A percentile compares a stretch with the other conserved stretches of the same genome.
Conservation (phyloP, 1,139 yeast genomes). For the Pichia sp. region DNA sequence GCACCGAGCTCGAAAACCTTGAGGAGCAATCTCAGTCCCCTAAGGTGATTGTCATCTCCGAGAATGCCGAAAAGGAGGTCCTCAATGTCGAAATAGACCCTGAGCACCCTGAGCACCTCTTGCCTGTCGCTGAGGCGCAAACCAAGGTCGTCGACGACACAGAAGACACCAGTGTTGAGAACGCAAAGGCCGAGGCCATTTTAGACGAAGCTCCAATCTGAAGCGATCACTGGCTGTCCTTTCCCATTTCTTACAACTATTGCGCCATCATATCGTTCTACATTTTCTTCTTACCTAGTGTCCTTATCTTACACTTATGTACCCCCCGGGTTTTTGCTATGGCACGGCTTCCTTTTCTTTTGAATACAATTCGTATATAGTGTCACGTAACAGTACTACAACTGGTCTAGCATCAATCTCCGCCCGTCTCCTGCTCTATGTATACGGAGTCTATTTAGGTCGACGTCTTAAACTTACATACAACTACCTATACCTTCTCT, state of each 20-base stretch:
- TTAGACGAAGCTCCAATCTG: conserved; percentile 10
- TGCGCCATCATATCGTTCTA: background rate
- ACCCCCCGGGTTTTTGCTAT: background rate
- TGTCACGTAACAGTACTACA: background rate
- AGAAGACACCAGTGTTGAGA: conserved; percentile 4
- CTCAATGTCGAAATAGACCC: conserved; percentile 10
- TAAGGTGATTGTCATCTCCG: conserved; percentile 15
- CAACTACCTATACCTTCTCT: conserved; percentile 47
- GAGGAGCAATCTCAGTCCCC: conserved; percentile 7
- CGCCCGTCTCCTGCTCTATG: background rate
- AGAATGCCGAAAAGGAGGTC: conserved; percentile 4
- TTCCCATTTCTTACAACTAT: background rate
- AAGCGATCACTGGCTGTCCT: background rate
- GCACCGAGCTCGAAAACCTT: background rate
- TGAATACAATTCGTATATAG: background rate
- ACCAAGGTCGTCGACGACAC: background rate
- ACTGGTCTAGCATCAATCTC: background rate
- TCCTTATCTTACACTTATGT: background rate
- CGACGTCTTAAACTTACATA: background rate
- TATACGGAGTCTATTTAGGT: background rate
- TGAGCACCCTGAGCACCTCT: conserved; percentile 8
- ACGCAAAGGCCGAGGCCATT: conserved; percentile 9
- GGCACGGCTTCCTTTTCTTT: background rate
- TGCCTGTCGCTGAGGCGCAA: conserved; percentile 10
- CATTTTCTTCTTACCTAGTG: background rate